A percentile compares a stretch with the other conserved stretches of the same genome.
These are phyloP conservation scores for Penicillium daleae DNA, from an alignment of 495 filamentous ascomycete genomes.

Conservation along the genomic window DNA sequence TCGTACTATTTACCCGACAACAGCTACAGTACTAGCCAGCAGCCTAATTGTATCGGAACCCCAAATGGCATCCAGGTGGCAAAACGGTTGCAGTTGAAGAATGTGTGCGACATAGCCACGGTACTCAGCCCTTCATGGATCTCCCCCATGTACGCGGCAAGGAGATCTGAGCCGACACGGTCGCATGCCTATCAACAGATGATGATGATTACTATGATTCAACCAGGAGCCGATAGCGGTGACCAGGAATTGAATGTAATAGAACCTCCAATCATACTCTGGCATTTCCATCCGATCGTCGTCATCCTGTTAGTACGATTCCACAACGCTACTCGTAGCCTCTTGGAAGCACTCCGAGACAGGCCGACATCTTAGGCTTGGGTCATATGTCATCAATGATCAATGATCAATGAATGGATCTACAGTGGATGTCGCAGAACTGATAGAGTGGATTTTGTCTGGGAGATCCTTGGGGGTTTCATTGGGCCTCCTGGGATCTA, in stretches of 20 bases:
- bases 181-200: slow-evolving; percentile 17
- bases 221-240: too few relatives aligned
- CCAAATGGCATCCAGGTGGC: slow-evolving; percentile 2
- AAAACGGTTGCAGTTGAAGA: slow-evolving; percentile 12
- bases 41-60: too few relatives aligned
- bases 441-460: not conserved
- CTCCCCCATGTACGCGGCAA: slow-evolving; percentile 19
- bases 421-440: not conserved
- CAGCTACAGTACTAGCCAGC: too few relatives aligned
- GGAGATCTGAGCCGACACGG: slow-evolving; percentile 12
- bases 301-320: not conserved
- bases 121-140: slow-evolving; percentile 1
- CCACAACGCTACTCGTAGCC: not conserved
- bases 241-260: not conserved
- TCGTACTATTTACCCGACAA: not conserved
- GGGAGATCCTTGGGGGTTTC: not conserved
- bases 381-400: slow-evolving; percentile 13
- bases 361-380: not conserved
- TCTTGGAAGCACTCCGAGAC: slow-evolving; percentile 6
- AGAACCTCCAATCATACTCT: not conserved
- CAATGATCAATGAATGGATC: too few relatives aligned
- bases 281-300: not conserved
- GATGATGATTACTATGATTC: too few relatives aligned
- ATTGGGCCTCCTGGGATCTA: not conserved
- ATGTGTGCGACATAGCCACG: slow-evolving; percentile 12